Evolutionary conservation across 441 rosid species (phyloP).

Genomic region (Populus hybrid): DNA sequence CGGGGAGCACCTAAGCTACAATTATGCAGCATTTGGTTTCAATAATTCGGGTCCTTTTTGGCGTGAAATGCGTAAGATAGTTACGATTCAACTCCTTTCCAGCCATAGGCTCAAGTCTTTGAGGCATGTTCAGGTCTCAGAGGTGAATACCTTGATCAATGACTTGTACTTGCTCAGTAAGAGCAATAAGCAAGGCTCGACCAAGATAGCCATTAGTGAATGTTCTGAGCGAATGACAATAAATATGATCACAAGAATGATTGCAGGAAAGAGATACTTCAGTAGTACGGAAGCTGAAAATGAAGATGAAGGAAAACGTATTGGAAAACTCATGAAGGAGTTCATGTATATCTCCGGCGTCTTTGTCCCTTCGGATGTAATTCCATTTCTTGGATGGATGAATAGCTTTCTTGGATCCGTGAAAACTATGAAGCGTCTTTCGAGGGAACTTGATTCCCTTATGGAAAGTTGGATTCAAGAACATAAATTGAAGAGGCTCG

Average conservation of each 20-base stretch:
- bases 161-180: slow-evolving; percentile 4
- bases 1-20: slow-evolving; percentile 17
- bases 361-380: slow-evolving; percentile 18
- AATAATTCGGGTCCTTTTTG: background rate
- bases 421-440: slow-evolving; percentile 10
- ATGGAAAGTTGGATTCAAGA: slow-evolving; percentile 19
- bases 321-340: slow-evolving; percentile 12
- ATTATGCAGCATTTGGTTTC: slow-evolving; percentile 19
- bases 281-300: background rate
- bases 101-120: slow-evolving; percentile 13
- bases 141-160: slow-evolving; percentile 11
- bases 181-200: background rate
- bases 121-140: slow-evolving; percentile 13
- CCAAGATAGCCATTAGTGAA: slow-evolving; percentile 8
- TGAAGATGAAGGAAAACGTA: slow-evolving; percentile 12
- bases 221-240: slow-evolving; percentile 3
- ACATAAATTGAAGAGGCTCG: slow-evolving; percentile 3
- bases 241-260: slow-evolving; percentile 19
- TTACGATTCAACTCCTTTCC: slow-evolving; percentile 13
- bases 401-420: slow-evolving; percentile 8
- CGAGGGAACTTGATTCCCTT: slow-evolving; percentile 8
- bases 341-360: slow-evolving; percentile 17
- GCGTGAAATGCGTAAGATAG: slow-evolving; percentile 10
- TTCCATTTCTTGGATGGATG: slow-evolving; percentile 16
- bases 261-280: slow-evolving; percentile 20